A percentile compares a stretch with the other conserved stretches of the same genome.
These are phyloP conservation scores for Fomitopsis pulvina DNA, from an alignment of 768 basidiomycete genomes.

Conservation along the genomic window DNA sequence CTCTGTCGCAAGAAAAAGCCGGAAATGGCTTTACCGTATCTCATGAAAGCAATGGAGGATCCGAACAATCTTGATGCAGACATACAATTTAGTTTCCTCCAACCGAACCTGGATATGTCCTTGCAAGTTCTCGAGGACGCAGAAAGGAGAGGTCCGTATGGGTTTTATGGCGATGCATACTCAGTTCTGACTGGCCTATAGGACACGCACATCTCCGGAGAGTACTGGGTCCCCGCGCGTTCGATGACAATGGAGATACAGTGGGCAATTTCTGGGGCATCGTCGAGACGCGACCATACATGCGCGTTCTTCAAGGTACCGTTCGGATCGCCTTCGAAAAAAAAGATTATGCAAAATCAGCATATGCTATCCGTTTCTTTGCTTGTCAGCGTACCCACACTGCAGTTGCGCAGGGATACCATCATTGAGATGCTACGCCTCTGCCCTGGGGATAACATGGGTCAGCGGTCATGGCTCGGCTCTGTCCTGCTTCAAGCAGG, in stretches of 20 bases:
- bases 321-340: constrained; percentile 30
- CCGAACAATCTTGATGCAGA: constrained; percentile 34
- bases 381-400: neutral
- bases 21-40: constrained; percentile 31
- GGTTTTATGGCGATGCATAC: neutral
- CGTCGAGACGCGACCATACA: constrained; percentile 37
- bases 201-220: constrained; percentile 24
- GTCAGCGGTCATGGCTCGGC: constrained; percentile 31
- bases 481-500: constrained; percentile 29
- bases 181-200: constrained; percentile 6
- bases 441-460: constrained; percentile 36
- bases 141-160: constrained; percentile 16
- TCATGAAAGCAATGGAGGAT: constrained; percentile 34
- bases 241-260: constrained; percentile 29
- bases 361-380: constrained; percentile 21
- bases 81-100: constrained; percentile 30
- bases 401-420: constrained; percentile 23
- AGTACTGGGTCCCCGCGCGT: constrained; percentile 27
- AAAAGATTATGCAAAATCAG: constrained; percentile 26
- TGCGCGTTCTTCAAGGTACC: constrained; percentile 35
- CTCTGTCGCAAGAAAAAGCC: constrained; percentile 27
- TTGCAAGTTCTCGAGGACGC: constrained; percentile 24
- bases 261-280: constrained; percentile 34
- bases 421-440: constrained; percentile 38
- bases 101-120: constrained; percentile 21